phyloP scores from a whole-genome alignment of 768 basidiomycete genomes.

The Mycena epipterygia region DNA sequence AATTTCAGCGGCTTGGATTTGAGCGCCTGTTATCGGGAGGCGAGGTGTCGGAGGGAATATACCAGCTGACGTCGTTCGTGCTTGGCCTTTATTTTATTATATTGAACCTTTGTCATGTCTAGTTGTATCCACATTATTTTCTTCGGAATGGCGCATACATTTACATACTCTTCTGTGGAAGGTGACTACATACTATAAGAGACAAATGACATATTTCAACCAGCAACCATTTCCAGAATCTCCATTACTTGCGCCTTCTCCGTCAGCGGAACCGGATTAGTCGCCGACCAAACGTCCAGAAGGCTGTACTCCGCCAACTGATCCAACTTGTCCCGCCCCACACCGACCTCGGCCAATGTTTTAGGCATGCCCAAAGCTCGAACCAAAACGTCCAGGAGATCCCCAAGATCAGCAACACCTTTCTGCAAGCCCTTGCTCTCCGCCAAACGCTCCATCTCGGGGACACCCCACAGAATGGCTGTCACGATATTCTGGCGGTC shows the following conservation, averaged over 20 bases:
- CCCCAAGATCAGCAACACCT: too few species aligned
- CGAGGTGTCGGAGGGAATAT: too few species aligned
- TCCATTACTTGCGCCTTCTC: conserved; percentile 13
- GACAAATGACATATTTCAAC: too few species aligned
- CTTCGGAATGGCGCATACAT: too few species aligned
- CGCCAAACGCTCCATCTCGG: conserved; percentile 1
- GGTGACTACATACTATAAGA: too few species aligned
- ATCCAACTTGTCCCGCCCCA: not conserved
- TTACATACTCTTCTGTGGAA: too few species aligned
- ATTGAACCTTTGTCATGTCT: too few species aligned
- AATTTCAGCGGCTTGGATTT: too few species aligned
- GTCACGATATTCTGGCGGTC: not conserved
- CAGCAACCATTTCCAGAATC: conserved; percentile 6
- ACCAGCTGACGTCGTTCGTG: too few species aligned
- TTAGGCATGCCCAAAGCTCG: conserved; percentile 8
- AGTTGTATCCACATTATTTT: too few species aligned
- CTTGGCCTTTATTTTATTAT: too few species aligned
- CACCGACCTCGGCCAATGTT: conserved; percentile 1
- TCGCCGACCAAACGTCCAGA: not conserved
- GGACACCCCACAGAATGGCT: not conserved
- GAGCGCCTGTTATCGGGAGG: too few species aligned
- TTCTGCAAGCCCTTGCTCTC: conserved; percentile 1
- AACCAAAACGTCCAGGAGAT: conserved; percentile 1
- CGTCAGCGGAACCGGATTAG: conserved; percentile 13
- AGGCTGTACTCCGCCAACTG: conserved; percentile 9